Evolutionary conservation across 129 eudicot genomes (phyloP).

Genomic region (Gnaphalium uliginosum): DNA sequence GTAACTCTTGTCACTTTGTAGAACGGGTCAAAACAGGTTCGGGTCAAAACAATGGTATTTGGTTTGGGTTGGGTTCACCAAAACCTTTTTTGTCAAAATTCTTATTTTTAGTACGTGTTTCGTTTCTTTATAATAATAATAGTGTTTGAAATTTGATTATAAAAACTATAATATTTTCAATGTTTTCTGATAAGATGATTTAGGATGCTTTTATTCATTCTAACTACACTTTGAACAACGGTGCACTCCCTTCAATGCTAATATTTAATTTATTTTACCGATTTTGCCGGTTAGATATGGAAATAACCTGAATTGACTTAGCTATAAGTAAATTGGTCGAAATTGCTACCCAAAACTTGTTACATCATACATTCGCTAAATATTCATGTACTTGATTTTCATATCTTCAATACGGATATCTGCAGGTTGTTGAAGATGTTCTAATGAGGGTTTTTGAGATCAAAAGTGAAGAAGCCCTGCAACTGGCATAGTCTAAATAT

Average conservation of each 20-base stretch:
- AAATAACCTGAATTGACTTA: not conserved
- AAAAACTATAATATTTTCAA: not conserved
- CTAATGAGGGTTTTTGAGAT: constrained; percentile 68
- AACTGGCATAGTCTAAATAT: constrained; percentile 46
- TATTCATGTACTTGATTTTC: not conserved
- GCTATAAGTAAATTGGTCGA: not conserved
- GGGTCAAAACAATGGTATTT: not conserved
- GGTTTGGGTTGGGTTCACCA: not conserved
- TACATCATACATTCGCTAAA: not conserved
- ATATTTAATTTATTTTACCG: not conserved
- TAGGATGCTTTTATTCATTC: constrained; percentile 10
- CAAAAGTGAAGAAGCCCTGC: constrained; percentile 77
- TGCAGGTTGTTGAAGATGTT: constrained; percentile 91
- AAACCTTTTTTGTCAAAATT: not conserved
- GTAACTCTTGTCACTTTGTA: constrained; percentile 35
- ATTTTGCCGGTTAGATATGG: not conserved
- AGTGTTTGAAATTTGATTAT: not conserved
- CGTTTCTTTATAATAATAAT: not conserved
- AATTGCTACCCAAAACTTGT: not conserved
- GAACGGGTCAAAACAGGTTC: constrained; percentile 1
- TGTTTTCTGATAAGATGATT: not conserved
- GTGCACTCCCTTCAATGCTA: not conserved
- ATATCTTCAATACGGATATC: constrained; percentile 3
- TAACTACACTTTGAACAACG: not conserved
- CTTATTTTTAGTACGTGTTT: no score